Percentiles rank a stretch among this genome's conserved stretches.
Evolutionary conservation across 139 green algal genomes (phyloP).

Genomic region (Picochlorum sp.): DNA sequence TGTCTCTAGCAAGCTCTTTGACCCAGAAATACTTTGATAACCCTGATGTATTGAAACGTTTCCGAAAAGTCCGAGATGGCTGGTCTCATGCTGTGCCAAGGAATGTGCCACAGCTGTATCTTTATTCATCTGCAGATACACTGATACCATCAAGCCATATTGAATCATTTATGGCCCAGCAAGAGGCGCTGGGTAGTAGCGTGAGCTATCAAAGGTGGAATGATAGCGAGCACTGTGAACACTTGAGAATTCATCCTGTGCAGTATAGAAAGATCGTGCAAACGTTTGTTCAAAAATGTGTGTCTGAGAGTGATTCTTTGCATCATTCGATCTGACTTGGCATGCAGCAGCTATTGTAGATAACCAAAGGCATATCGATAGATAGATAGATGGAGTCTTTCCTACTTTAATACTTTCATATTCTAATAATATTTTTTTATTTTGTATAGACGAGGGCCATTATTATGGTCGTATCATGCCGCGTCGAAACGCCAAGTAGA

Average conservation of each 20-base stretch:
- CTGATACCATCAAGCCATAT: conserved; percentile 38
- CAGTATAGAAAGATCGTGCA: conserved; percentile 2
- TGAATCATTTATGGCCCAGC: conserved; percentile 36
- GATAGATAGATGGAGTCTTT: too few relatives aligned
- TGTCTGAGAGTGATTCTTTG: conserved; percentile 2
- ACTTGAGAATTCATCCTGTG: conserved; percentile 15
- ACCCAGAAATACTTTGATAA: conserved; percentile 5
- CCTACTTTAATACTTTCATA: too few relatives aligned
- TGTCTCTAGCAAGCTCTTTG: not conserved
- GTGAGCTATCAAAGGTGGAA: not conserved
- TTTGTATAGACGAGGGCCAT: too few relatives aligned
- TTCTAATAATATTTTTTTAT: too few relatives aligned
- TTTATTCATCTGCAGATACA: conserved; percentile 45
- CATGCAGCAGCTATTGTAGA: too few relatives aligned
- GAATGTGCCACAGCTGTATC: conserved; percentile 44
- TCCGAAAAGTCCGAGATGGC: conserved; percentile 6
- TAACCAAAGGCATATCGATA: too few relatives aligned
- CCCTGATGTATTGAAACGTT: conserved; percentile 3
- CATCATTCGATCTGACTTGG: too few relatives aligned
- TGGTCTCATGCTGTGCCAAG: not conserved
- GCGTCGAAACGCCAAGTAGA: conserved; percentile 8
- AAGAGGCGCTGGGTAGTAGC: conserved; percentile 15
- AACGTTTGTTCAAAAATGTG: not conserved
- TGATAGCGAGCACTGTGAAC: conserved; percentile 19
- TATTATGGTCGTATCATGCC: conserved; percentile 1